phyloP scores from a whole-genome alignment of 176 grass and related monocot species.

The Triticum urartu region DNA sequence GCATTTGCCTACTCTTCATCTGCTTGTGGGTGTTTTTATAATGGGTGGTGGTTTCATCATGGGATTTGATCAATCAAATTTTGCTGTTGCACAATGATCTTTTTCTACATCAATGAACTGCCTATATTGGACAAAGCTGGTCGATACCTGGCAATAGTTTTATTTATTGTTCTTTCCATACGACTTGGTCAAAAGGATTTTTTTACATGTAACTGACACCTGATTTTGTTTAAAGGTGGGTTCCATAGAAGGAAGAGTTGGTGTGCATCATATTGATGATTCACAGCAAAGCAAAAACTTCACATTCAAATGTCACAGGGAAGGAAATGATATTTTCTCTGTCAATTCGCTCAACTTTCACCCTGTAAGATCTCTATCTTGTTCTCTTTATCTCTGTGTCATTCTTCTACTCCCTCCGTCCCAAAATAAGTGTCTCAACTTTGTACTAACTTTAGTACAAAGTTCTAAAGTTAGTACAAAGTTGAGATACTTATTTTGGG shows the following conservation, averaged over 20 bases:
- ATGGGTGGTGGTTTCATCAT: background rate
- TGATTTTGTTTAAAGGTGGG: slow-evolving; percentile 64
- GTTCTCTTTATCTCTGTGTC: background rate
- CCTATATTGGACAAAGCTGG: background rate
- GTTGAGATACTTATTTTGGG: too few relatives aligned
- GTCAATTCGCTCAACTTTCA: slow-evolving; percentile 97
- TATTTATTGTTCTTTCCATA: background rate
- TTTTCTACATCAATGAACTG: slow-evolving; percentile 6
- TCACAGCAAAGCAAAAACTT: slow-evolving; percentile 94
- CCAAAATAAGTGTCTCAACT: too few relatives aligned
- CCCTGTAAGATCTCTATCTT: slow-evolving; percentile 60
- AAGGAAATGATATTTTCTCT: slow-evolving; percentile 89
- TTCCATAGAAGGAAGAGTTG: slow-evolving; percentile 96
- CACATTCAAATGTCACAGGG: slow-evolving; percentile 98
- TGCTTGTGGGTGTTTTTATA: background rate
- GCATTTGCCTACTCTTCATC: background rate
- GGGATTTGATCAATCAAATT: background rate
- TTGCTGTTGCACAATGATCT: background rate
- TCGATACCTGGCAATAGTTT: background rate
- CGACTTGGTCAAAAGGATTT: background rate
- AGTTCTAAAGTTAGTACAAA: too few relatives aligned
- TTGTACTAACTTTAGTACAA: too few relatives aligned
- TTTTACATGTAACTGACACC: slow-evolving; percentile 20
- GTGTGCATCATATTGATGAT: slow-evolving; percentile 94
- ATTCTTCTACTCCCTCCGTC: background rate